phyloP scores from a whole-genome alignment of 257 asterid species.

The Ligustrum vulgare region DNA sequence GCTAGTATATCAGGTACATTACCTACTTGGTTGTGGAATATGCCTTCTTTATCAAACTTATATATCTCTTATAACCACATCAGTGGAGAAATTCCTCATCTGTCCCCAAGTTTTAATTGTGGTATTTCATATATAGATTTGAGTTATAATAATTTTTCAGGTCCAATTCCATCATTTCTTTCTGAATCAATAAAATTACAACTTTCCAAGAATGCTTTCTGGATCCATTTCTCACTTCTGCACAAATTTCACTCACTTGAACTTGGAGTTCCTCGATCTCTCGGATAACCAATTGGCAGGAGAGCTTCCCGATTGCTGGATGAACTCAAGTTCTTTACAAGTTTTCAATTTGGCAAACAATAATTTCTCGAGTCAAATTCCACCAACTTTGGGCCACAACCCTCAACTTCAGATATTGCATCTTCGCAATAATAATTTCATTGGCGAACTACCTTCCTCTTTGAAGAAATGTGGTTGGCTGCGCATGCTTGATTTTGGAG shows the following conservation, averaged over 20 bases:
- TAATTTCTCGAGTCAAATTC: too few relatives aligned
- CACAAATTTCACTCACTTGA: background rate
- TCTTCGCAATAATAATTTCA: constrained; percentile 16
- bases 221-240: constrained; percentile 22
- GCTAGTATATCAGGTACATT: constrained; percentile 23
- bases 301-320: constrained; percentile 29
- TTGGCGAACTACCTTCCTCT: constrained; percentile 22
- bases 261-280: constrained; percentile 13
- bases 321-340: background rate
- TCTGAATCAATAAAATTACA: too few relatives aligned
- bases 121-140: constrained; percentile 6
- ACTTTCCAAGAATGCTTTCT: too few relatives aligned
- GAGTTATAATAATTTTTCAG: constrained; percentile 19
- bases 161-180: too few relatives aligned
- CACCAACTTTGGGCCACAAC: too few relatives aligned
- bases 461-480: background rate
- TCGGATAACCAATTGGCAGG: constrained; percentile 23
- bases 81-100: constrained; percentile 29
- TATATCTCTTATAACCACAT: constrained; percentile 38
- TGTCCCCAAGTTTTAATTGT: background rate
- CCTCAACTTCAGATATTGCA: background rate
- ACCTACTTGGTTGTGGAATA: constrained; percentile 32
- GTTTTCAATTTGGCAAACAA: too few relatives aligned
- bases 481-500: too few relatives aligned
- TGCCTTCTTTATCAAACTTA: constrained; percentile 12